Conservation (phyloP, 768 basidiomycete species). For the Boletales sp. region DNA sequence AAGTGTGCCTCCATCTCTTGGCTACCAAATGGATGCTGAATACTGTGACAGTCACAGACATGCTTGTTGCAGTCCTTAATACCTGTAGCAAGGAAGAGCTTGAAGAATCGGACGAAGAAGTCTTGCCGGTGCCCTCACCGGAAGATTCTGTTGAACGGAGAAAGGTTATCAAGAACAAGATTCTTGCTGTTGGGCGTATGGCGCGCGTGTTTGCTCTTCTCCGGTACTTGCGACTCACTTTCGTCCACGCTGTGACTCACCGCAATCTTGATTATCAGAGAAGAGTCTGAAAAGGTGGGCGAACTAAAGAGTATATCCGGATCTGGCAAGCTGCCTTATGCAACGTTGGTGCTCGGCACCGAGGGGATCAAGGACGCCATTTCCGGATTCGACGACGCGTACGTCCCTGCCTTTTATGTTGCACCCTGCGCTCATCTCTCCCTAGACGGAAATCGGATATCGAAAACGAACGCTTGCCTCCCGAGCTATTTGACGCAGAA, state of each 20-base stretch:
- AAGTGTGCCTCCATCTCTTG: conserved; percentile 46
- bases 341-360: conserved; percentile 78
- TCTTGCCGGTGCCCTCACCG: conserved; percentile 34
- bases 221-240: conserved; percentile 55
- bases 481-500: conserved; percentile 82
- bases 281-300: conserved; percentile 96
- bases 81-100: conserved; percentile 97
- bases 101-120: conserved; percentile 64
- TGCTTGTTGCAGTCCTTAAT: conserved; percentile 95
- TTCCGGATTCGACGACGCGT: conserved; percentile 94
- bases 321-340: conserved; percentile 73
- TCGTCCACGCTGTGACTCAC: neutral
- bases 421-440: neutral
- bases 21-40: conserved; percentile 3
- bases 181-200: conserved; percentile 96
- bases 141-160: conserved; percentile 69
- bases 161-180: conserved; percentile 96
- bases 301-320: conserved; percentile 92
- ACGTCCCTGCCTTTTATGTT: conserved; percentile 34
- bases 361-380: conserved; percentile 97
- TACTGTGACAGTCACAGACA: conserved; percentile 78
- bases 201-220: conserved; percentile 93
- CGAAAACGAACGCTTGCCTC: conserved; percentile 97
- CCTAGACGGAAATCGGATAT: conserved; percentile 94
- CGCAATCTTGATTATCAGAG: conserved; percentile 42